Conservation (phyloP, 129 eudicot species). For the Scalesia atractyloides region DNA sequence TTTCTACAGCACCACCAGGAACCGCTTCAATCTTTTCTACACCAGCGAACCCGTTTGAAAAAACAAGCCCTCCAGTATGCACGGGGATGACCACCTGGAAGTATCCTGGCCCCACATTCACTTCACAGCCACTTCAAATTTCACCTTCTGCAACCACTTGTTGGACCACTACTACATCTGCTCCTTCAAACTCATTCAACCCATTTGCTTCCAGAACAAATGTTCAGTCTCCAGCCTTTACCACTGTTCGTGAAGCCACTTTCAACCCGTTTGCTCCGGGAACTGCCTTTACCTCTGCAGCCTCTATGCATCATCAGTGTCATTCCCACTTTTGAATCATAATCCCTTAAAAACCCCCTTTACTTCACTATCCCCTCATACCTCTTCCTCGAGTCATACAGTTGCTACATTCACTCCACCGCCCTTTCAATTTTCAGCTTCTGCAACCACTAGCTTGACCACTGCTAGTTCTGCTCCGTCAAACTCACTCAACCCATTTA, state of each 20-base stretch:
- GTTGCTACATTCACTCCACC: background rate
- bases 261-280: background rate
- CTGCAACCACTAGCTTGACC: background rate
- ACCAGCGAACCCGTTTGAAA: background rate
- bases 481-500: constrained; percentile 6
- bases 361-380: constrained; percentile 17
- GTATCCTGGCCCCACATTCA: constrained; percentile 12
- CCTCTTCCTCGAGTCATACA: constrained; percentile 20
- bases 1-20: constrained; percentile 20
- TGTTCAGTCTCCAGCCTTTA: background rate
- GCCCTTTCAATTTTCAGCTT: too few species aligned
- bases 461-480: constrained; percentile 1
- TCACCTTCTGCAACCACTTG: too few species aligned
- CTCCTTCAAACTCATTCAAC: constrained; percentile 2
- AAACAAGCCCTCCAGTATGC: background rate
- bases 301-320: background rate
- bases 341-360: constrained; percentile 6
- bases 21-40: background rate
- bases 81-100: constrained; percentile 14
- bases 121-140: constrained; percentile 14
- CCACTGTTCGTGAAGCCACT: too few species aligned
- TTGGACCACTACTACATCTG: too few species aligned
- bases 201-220: background rate
- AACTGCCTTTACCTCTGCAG: background rate
- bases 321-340: background rate